Percentiles rank a stretch among this genome's conserved stretches.
These are phyloP conservation scores for Datura wrightii DNA, from an alignment of 257 asterid species.

Conservation along the genomic window DNA sequence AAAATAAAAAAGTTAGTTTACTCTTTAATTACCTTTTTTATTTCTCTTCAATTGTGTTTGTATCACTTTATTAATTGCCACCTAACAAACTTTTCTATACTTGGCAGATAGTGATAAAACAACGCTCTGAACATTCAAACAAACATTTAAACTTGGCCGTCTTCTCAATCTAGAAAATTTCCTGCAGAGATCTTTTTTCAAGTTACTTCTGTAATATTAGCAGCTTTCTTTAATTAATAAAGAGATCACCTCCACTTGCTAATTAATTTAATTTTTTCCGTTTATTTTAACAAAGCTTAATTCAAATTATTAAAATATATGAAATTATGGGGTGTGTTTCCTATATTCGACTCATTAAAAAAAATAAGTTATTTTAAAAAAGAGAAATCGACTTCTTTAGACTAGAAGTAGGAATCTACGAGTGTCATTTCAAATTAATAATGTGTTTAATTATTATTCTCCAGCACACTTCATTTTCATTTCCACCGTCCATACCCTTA, in stretches of 20 bases:
- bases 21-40: background rate
- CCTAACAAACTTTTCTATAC: background rate
- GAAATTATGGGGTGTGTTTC: background rate
- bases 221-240: background rate
- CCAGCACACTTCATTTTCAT: too few species aligned
- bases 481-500: too few species aligned
- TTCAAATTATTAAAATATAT: background rate
- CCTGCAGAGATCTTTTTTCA: background rate
- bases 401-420: too few species aligned
- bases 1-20: background rate
- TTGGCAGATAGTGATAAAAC: background rate
- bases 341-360: background rate
- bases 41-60: background rate
- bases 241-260: background rate
- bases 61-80: background rate
- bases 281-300: background rate
- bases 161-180: background rate
- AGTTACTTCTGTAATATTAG: background rate
- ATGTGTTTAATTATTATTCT: too few species aligned
- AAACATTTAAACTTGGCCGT: too few species aligned
- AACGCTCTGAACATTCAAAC: background rate
- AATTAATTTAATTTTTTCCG: background rate
- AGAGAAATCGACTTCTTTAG: too few species aligned
- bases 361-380: too few species aligned
- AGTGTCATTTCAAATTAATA: too few species aligned